Percentiles rank a stretch among this genome's conserved stretches.
Evolutionary conservation across 2,329 filamentous ascomycete species (phyloP).

Genomic region (Diaporthe longicolla): DNA sequence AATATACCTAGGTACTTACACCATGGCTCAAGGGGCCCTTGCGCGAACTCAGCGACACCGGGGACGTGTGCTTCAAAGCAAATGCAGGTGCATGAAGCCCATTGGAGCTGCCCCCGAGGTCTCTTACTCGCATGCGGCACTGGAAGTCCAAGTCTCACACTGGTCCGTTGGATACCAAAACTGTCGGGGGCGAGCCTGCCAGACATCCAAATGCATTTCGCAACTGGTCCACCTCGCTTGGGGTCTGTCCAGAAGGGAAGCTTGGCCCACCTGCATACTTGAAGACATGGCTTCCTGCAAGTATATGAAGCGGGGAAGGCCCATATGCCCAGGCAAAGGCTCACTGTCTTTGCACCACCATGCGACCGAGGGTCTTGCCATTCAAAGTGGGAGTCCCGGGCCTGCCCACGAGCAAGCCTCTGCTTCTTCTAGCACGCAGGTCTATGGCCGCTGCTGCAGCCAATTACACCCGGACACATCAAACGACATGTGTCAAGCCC

Average conservation of each 20-base stretch:
- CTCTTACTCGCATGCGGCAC: neutral
- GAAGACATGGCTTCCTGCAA: constrained; percentile 5
- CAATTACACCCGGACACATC: constrained; percentile 24
- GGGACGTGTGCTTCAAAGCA: neutral
- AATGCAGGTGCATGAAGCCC: neutral
- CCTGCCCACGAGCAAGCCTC: neutral
- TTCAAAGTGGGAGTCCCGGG: neutral
- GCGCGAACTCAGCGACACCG: neutral
- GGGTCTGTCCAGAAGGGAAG: neutral
- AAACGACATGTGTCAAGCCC: constrained; percentile 5
- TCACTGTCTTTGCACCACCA: neutral
- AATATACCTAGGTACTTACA: neutral
- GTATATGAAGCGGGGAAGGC: neutral
- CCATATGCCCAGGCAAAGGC: too few relatives aligned
- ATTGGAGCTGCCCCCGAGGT: neutral
- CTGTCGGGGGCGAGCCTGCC: too few relatives aligned
- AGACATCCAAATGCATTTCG: neutral
- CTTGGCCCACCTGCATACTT: constrained; percentile 10
- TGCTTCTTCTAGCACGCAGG: neutral
- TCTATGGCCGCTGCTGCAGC: neutral
- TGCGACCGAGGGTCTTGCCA: neutral
- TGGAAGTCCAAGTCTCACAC: neutral
- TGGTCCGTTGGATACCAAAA: neutral
- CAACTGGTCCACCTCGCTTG: too few relatives aligned
- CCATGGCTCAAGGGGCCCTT: too few relatives aligned